Evolutionary conservation across 805 yeast genomes (phyloP), one percentile per base, ranked within the genome.

Genomic region (Nakazawaea holstii): DNA sequence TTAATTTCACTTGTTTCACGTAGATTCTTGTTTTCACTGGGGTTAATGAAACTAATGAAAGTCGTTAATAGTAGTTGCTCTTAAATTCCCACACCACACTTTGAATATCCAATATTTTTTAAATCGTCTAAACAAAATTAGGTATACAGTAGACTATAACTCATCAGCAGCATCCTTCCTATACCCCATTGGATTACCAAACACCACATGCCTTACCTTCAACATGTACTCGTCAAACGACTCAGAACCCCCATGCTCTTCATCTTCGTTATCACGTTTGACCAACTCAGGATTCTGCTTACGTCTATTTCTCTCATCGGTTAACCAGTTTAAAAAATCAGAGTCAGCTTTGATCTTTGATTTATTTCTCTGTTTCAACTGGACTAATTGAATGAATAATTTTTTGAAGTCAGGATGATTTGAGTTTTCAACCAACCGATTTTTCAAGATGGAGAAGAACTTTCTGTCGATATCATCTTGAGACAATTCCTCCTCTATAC

Each of bases 141-240:
- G 4, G 36, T 13, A 33, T 13, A 14, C 8, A n/a, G 8, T 15
- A 5, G 4, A 6, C 35, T 62, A 76, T 20, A 76, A 55, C 49
- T 77, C 82, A 60, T 79, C 85, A 14, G 70, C 70, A 38, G 72
- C 63, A 6, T 77, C 80, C 59, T 84, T 84, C 51, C 94, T 72
- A 48, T 74, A 62, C 0, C 84, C 95, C 58, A 76, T 69, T 15
- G 86, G 87, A 56, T 88, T 88, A 1, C 96, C 96, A 66, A 88
- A 88, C 1, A 83, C 77, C 20, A 66, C 59, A 59, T 87, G 92
- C 56, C 95, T 75, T 13, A 40, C 20, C 29, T 32, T 42, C 6
- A 45, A 8, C 49, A 66, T 45, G 20, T 52, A 68, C 52, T 52
- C 65, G 57, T 13, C 49, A 56, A 53, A 60, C 67, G 50, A 6